Evolutionary conservation across 1,284 basidiomycete genomes (phyloP), one percentile per base, ranked within the genome.

Genomic region (Microbotryum saponariae): DNA sequence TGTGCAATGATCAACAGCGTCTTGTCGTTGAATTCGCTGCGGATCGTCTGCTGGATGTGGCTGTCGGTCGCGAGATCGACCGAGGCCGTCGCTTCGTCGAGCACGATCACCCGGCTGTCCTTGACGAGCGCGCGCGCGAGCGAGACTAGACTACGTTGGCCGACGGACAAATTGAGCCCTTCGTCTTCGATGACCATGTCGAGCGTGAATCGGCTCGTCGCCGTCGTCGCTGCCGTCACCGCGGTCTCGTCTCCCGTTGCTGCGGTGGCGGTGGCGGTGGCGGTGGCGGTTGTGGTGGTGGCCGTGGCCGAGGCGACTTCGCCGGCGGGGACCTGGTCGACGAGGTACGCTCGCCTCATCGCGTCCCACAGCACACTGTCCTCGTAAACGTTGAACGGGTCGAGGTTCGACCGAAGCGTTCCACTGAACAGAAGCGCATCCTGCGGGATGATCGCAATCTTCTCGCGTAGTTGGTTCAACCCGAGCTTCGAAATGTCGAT

Each of bases 31-130:
- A 92, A 92, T 77, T 91, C 89, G 52, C 80, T 80, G 3, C 86
- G 81, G 66, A 93, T 91, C n/a, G 89, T 91, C 64, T 85, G 80
- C 74, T 92, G 89, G 63, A 92, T 89, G 66, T 86, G 86, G 63
- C 82, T 79, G 75, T 93, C 89, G 0, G 89, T 91, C 74, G 87
- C 73, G 31, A 73, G 67, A 57, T 76, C 74, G 48, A 89, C 74
- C 3, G 85, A 87, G 21, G 87, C 87, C 78, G 68, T 62, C 45
- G 65, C 62, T 56, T 49, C 54, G 52, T 90, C 88, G 12, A 90
- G 78, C 58, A 90, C 83, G 51, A 90, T 82, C 54, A 91, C 81
- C 70, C 82, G 84, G 10, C 85, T 81, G 70, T 89, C 81, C 69
- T 88, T 87, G 47, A 89, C 87, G 29, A 92, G 75, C 0, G 89